These are phyloP conservation scores for Camellia lanceoleosa DNA, from an alignment of 148 eudicot species.

Conservation along the genomic window DNA sequence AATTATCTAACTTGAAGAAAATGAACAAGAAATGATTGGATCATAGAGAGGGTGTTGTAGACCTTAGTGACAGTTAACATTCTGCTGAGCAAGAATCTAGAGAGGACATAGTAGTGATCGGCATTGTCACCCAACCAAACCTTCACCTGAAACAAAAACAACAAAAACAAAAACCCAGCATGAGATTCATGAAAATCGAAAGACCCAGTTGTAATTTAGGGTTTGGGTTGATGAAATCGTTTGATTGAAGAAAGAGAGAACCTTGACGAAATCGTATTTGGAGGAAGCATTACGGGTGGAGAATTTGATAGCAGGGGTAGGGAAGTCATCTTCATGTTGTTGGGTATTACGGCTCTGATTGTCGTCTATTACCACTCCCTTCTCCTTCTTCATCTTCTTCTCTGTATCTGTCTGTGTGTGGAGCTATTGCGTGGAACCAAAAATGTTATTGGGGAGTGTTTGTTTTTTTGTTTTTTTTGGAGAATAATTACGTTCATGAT, in stretches of 20 bases:
- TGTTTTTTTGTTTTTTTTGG: too few species aligned
- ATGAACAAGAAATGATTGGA: background rate
- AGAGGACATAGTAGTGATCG: slow-evolving; percentile 94
- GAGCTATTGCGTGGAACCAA: too few species aligned
- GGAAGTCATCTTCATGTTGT: slow-evolving; percentile 20
- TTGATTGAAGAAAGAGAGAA: slow-evolving; percentile 2
- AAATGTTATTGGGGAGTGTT: too few species aligned
- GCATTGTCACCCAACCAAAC: slow-evolving; percentile 99
- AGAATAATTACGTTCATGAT: too few species aligned
- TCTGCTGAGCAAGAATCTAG: slow-evolving; percentile 92
- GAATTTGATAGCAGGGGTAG: slow-evolving; percentile 27
- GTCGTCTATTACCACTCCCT: slow-evolving; percentile 42
- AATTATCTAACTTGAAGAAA: background rate
- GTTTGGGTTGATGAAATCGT: background rate
- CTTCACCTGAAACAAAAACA: slow-evolving; percentile 55
- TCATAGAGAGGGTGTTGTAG: background rate
- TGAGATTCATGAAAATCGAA: background rate
- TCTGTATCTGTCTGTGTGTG: background rate
- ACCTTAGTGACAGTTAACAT: slow-evolving; percentile 99
- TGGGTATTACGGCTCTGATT: slow-evolving; percentile 10
- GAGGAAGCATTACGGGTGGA: slow-evolving; percentile 82
- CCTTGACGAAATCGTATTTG: slow-evolving; percentile 99
- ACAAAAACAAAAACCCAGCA: background rate
- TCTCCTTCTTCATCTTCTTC: slow-evolving; percentile 56
- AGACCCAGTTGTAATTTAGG: background rate